Conservation (phyloP, 2,329 filamentous ascomycete species). For the Aspergillus uvarum region DNA sequence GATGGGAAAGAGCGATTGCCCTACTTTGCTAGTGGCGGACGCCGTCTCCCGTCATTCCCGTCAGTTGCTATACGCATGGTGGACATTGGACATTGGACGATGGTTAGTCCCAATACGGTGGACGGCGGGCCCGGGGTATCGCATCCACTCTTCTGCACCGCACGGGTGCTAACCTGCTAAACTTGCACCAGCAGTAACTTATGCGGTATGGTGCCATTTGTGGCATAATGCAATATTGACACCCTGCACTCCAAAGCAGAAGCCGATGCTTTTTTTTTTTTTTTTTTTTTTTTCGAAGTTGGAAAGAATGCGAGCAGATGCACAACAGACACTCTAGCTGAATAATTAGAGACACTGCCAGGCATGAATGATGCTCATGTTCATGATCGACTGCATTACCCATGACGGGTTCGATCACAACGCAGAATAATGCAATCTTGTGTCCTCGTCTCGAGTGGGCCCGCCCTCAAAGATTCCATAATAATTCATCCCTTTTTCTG, state of each 20-base stretch:
- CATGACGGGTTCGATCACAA: neutral
- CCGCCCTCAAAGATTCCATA: neutral
- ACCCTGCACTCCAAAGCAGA: too few species aligned
- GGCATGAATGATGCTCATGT: neutral
- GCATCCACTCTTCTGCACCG: neutral
- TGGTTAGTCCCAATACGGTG: neutral
- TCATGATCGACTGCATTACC: neutral
- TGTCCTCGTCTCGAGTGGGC: too few species aligned
- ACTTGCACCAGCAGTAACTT: too few species aligned
- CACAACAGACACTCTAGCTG: neutral
- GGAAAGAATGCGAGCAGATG: too few species aligned
- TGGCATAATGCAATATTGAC: too few species aligned
- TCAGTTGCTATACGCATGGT: neutral
- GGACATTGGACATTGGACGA: neutral
- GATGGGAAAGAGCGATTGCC: neutral
- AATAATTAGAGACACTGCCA: neutral
- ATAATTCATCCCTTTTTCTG: neutral
- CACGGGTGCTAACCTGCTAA: too few species aligned
- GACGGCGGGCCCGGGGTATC: neutral
- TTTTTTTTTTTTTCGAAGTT: too few species aligned
- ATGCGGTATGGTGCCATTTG: too few species aligned
- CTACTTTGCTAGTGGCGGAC: neutral
- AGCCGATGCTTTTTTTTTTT: too few species aligned
- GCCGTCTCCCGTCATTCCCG: neutral
- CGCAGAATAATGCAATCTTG: neutral